Base-by-base conservation (phyloP, 371 early-diverging fungal genomes). In the Actinomortierella ambigua region DNA sequence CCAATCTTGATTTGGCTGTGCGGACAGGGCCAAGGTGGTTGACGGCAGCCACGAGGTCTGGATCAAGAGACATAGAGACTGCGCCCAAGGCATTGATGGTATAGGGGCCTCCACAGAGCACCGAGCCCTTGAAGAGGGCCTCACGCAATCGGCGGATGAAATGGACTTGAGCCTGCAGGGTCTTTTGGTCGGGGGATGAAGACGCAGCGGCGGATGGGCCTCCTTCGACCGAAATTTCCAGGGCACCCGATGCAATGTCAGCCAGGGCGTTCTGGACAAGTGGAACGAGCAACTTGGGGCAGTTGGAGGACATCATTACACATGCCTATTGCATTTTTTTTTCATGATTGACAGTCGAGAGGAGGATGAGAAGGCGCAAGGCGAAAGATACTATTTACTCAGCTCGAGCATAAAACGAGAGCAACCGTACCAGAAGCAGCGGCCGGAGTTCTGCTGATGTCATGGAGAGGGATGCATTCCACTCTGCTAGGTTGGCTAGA, bases 51-150 rank as follows among this genome's bases (percentile, higher is more conserved):
- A 61, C 49, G 7, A 70, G 52, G 17, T 56, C 59, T 3, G 62
- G 56, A 34, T 55, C 62, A n/a, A 70, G 47, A 17, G 71, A 65
- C 47, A 53, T 55, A 50, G 61, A 61, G 24, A 65, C 55, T 17
- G 71, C 71, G 15, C 71, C 71, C 15, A 70, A 55, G 4, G 71
- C 71, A 52, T 70, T 70, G 55, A 70, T 70, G 14, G 62, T 58
- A 41, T 70, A 70, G 18, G 71, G 71, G 18, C 71, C 71, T 17
- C 71, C 71, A 22, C 65, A 61, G 20, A 70, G 51, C 13, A 50
- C 62, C 8, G 71, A 70, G 8, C 53, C 65, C 41, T 70, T 70
- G 27, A 54, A 65, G 13, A 70, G 42, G 8, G 55, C 61, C 42
- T 70, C 71, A 1, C 71, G 54, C n/a, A 70, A 49, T 17, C 62